Evolutionary conservation across 2,329 filamentous ascomycete genomes (phyloP).

Genomic region (Beauveria pseudobassiana): DNA sequence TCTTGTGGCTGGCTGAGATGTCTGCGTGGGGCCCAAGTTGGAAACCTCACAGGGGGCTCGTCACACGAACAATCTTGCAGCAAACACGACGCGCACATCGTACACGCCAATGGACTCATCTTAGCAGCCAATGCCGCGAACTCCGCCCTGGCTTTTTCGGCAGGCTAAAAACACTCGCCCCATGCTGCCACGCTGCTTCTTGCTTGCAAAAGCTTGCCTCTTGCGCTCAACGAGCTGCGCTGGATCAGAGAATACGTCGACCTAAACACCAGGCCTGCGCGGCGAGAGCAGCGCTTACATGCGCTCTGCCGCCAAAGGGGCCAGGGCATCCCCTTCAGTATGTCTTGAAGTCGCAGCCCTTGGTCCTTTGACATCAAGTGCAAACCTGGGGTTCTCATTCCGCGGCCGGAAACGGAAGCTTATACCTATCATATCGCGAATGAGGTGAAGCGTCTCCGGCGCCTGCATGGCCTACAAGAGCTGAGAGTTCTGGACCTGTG

Average conservation of each 20-base stretch:
- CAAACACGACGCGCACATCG: constrained; percentile 3
- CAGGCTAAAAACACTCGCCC: constrained; percentile 46
- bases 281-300: constrained; percentile 21
- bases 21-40: neutral
- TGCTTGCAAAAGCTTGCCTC: constrained; percentile 54
- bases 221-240: constrained; percentile 60
- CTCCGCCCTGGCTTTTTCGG: constrained; percentile 50
- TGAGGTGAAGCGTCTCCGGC: constrained; percentile 25
- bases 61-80: neutral
- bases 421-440: constrained; percentile 52
- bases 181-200: constrained; percentile 55
- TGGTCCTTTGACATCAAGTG: constrained; percentile 72
- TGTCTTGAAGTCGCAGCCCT: constrained; percentile 79
- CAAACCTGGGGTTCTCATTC: constrained; percentile 72
- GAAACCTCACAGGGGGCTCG: neutral
- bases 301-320: constrained; percentile 42
- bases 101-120: neutral
- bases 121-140: constrained; percentile 48
- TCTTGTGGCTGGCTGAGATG: neutral
- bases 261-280: constrained; percentile 14
- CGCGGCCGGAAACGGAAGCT: constrained; percentile 68
- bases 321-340: constrained; percentile 74
- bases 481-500: constrained; percentile 71
- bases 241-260: constrained; percentile 61
- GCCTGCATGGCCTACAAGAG: neutral